Evolutionary conservation across 371 early-diverging fungal species (phyloP).

Genomic region (Lichtheimia hyalospora): DNA sequence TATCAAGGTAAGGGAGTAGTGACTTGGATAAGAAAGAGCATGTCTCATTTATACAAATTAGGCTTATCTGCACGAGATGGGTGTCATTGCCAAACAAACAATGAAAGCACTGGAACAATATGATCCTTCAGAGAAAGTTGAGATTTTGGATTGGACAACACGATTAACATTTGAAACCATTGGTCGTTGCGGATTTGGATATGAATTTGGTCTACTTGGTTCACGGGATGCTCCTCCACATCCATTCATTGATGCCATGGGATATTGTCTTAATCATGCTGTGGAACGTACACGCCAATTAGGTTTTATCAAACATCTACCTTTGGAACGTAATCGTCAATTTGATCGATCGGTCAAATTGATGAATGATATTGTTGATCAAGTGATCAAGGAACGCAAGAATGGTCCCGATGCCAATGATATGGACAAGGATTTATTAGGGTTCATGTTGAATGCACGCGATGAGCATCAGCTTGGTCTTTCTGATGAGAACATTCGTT

Average conservation of each 20-base stretch:
- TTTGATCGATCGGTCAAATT: constrained; percentile 29
- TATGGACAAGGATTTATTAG: constrained; percentile 48
- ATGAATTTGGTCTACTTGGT: constrained; percentile 51
- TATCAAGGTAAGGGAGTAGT: constrained; percentile 22
- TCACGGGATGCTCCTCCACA: constrained; percentile 35
- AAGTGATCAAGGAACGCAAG: constrained; percentile 38
- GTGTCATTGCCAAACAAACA: constrained; percentile 30
- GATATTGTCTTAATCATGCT: constrained; percentile 28
- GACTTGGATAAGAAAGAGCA: neutral
- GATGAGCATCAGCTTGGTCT: constrained; percentile 40
- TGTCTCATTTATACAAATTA: constrained; percentile 6
- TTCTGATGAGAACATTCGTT: constrained; percentile 52
- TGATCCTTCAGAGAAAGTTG: constrained; percentile 32
- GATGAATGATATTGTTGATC: constrained; percentile 42
- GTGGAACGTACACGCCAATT: constrained; percentile 27
- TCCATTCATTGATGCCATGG: constrained; percentile 57
- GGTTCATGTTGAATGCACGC: constrained; percentile 57
- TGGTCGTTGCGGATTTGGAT: constrained; percentile 59
- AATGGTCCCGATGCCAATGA: constrained; percentile 33
- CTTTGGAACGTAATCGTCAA: constrained; percentile 37
- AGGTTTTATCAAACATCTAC: constrained; percentile 44
- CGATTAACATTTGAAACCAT: constrained; percentile 56
- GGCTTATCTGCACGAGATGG: constrained; percentile 49
- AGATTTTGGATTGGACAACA: constrained; percentile 56
- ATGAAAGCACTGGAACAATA: constrained; percentile 37